Conservation (phyloP, 2,329 filamentous ascomycete species). For the Arthrocladium fulminans region DNA sequence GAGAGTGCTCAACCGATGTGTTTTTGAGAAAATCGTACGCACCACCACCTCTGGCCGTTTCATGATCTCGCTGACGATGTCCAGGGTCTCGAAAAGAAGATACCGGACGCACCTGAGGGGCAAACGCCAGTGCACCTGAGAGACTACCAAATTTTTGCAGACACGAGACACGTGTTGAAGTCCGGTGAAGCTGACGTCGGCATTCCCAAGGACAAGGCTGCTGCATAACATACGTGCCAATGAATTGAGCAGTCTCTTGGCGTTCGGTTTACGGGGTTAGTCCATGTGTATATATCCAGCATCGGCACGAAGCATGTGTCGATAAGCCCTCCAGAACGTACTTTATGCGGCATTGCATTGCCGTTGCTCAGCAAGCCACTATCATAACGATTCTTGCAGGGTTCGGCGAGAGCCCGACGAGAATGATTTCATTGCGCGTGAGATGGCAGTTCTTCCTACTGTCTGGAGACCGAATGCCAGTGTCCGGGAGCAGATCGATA, state of each 20-base stretch:
- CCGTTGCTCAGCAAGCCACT: too few relatives aligned
- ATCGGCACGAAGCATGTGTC: not conserved
- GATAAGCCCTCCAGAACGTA: too few relatives aligned
- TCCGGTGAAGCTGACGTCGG: conserved; percentile 23
- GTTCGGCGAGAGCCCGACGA: too few relatives aligned
- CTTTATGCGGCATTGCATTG: too few relatives aligned
- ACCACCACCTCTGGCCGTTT: not conserved
- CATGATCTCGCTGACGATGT: conserved; percentile 11
- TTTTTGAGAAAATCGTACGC: conserved; percentile 88
- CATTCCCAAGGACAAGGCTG: conserved; percentile 15
- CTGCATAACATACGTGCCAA: not conserved
- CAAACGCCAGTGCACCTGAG: conserved; percentile 66
- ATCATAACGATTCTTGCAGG: too few relatives aligned
- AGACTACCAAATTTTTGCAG: conserved; percentile 40
- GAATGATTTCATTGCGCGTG: too few relatives aligned
- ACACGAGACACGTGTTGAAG: conserved; percentile 17
- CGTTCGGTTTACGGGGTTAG: not conserved
- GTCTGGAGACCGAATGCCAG: too few relatives aligned
- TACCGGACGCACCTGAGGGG: conserved; percentile 63
- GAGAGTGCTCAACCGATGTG: conserved; percentile 87
- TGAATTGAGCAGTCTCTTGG: not conserved
- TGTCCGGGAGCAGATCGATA: too few relatives aligned
- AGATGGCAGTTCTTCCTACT: too few relatives aligned
- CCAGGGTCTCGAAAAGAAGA: conserved; percentile 71
- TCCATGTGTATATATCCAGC: conserved; percentile 4